Evolutionary conservation across 768 basidiomycete genomes (phyloP).

Genomic region (Tricholomella constricta): DNA sequence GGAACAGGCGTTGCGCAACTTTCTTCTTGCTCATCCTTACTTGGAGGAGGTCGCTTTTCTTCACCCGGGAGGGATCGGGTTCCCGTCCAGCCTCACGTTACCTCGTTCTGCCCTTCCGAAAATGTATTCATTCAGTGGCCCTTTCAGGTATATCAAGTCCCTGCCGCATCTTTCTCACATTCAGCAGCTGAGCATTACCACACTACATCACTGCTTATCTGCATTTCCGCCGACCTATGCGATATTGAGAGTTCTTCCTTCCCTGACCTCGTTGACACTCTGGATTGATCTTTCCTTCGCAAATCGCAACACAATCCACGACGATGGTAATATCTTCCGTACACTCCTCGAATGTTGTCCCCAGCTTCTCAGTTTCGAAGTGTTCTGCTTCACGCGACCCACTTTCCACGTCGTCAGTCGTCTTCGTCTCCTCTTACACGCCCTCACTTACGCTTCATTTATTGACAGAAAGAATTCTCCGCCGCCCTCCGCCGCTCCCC

Average conservation of each 20-base stretch:
- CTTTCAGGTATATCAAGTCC: slow-evolving; percentile 30
- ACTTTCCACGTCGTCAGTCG: slow-evolving; percentile 35
- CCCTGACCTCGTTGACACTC: slow-evolving; percentile 30
- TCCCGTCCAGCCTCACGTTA: slow-evolving; percentile 26
- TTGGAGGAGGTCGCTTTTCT: slow-evolving; percentile 31
- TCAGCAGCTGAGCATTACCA: slow-evolving; percentile 31
- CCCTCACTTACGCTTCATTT: neutral
- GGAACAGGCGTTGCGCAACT: slow-evolving; percentile 32
- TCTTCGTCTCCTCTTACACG: neutral
- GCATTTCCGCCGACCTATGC: slow-evolving; percentile 34
- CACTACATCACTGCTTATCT: slow-evolving; percentile 34
- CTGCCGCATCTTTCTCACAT: slow-evolving; percentile 30
- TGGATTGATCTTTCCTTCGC: slow-evolving; percentile 40
- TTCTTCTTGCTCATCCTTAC: slow-evolving; percentile 34
- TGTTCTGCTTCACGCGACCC: slow-evolving; percentile 38
- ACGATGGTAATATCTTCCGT: slow-evolving; percentile 31
- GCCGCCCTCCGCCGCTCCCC: slow-evolving; percentile 28
- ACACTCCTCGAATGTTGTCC: slow-evolving; percentile 33
- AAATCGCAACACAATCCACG: slow-evolving; percentile 24
- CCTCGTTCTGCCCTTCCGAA: slow-evolving; percentile 27
- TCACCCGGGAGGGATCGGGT: slow-evolving; percentile 31
- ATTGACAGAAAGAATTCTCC: slow-evolving; percentile 33
- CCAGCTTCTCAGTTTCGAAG: slow-evolving; percentile 31
- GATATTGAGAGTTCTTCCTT: slow-evolving; percentile 28
- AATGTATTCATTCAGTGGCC: slow-evolving; percentile 34